A percentile compares a stretch with the other conserved stretches of the same genome.
Evolutionary conservation across 1,139 yeast species (phyloP).

Genomic region (Suhomyces anneliseae): DNA sequence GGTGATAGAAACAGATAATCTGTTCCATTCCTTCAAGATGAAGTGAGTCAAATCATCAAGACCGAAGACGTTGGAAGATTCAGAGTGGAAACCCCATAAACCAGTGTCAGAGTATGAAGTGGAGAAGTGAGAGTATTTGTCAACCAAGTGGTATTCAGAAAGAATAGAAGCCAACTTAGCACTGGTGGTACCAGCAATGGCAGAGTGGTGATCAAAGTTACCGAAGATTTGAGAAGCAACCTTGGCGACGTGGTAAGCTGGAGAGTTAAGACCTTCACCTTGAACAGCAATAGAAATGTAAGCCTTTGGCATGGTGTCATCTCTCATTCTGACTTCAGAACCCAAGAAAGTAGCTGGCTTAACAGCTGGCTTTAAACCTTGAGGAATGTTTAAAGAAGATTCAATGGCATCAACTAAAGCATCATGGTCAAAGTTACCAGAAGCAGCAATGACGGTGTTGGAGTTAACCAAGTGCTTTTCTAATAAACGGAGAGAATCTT

Average conservation of each 20-base stretch:
- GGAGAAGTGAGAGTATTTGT: conserved; percentile 69
- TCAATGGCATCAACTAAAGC: conserved; percentile 65
- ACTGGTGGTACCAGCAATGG: conserved; percentile 68
- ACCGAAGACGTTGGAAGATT: conserved; percentile 55
- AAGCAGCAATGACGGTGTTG: conserved; percentile 67
- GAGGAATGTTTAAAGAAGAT: conserved; percentile 44
- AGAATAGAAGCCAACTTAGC: conserved; percentile 79
- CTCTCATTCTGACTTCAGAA: conserved; percentile 84
- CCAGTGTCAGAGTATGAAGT: conserved; percentile 73
- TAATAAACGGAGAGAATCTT: conserved; percentile 59
- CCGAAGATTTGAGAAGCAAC: conserved; percentile 77
- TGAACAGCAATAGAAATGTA: conserved; percentile 72
- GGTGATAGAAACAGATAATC: conserved; percentile 71
- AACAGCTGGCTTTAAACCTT: conserved; percentile 56
- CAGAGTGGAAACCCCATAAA: conserved; percentile 78
- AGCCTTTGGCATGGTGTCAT: conserved; percentile 80
- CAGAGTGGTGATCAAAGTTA: conserved; percentile 51
- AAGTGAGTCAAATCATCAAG: conserved; percentile 79
- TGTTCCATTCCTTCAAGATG: conserved; percentile 82
- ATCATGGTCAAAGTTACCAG: conserved; percentile 73
- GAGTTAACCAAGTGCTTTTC: conserved; percentile 57
- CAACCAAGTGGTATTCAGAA: conserved; percentile 71
- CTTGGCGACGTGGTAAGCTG: conserved; percentile 66
- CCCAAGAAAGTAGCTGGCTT: conserved; percentile 69
- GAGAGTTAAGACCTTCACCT: conserved; percentile 65